Conservation (phyloP, 2,329 filamentous ascomycete species). For the Cyphellophora attinorum region DNA sequence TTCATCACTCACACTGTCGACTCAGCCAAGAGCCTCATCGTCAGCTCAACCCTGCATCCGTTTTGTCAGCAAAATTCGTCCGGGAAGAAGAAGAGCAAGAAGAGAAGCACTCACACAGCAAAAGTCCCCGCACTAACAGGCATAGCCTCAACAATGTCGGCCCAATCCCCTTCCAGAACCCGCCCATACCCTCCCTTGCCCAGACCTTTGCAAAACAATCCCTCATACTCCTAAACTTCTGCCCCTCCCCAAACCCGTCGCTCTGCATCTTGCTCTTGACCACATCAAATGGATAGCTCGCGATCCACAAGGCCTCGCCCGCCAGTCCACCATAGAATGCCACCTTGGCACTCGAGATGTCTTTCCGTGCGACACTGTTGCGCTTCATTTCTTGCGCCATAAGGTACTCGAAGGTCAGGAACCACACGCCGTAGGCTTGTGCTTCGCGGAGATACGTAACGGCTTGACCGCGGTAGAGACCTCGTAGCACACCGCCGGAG, state of each 20-base stretch:
- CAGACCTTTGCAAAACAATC: conserved; percentile 83
- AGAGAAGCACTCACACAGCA: conserved; percentile 48
- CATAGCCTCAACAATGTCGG: conserved; percentile 93
- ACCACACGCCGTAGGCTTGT: conserved; percentile 93
- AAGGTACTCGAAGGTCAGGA: conserved; percentile 86
- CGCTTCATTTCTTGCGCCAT: conserved; percentile 83
- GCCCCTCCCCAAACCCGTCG: conserved; percentile 69
- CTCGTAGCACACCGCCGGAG: conserved; percentile 50
- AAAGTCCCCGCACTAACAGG: conserved; percentile 97
- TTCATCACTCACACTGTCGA: too few species aligned
- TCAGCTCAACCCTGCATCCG: conserved; percentile 36
- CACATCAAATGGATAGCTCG: conserved; percentile 91
- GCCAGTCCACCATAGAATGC: conserved; percentile 88
- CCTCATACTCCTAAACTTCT: conserved; percentile 71
- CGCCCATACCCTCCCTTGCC: conserved; percentile 62
- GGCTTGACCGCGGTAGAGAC: conserved; percentile 76
- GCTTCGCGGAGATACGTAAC: conserved; percentile 85
- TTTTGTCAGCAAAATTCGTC: too few species aligned
- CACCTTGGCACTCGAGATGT: conserved; percentile 75
- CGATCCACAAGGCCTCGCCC: conserved; percentile 87
- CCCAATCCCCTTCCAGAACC: conserved; percentile 91
- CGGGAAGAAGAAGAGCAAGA: background rate
- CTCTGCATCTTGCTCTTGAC: conserved; percentile 99
- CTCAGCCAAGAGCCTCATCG: conserved; percentile 37
- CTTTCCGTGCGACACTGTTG: conserved; percentile 63